Evolutionary conservation across 495 filamentous ascomycete genomes (phyloP).

Genomic region (Aspergillus affinis): DNA sequence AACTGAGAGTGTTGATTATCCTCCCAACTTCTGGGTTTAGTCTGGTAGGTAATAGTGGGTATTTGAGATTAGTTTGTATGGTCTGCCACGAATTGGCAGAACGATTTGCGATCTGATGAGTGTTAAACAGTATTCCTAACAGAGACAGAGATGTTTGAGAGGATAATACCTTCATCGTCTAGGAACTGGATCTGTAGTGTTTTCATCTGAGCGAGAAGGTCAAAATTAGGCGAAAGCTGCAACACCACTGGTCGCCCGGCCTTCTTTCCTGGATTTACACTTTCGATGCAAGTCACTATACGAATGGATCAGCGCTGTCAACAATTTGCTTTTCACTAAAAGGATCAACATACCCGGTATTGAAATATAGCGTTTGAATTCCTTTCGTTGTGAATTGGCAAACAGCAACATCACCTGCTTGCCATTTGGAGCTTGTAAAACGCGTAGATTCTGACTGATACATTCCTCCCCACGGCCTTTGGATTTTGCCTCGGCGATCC

Average conservation of each 20-base stretch:
- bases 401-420: slow-evolving; percentile 44
- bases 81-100: slow-evolving; percentile 6
- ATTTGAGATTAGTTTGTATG: background rate
- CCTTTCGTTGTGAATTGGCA: slow-evolving; percentile 45
- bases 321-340: background rate
- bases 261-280: slow-evolving; percentile 42
- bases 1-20: background rate
- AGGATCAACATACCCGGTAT: slow-evolving; percentile 31
- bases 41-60: background rate
- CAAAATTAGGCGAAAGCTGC: slow-evolving; percentile 45
- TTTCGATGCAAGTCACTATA: slow-evolving; percentile 43
- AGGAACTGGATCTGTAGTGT: slow-evolving; percentile 42
- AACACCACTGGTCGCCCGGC: slow-evolving; percentile 39
- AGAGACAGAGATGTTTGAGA: background rate
- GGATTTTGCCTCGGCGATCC: slow-evolving; percentile 48
- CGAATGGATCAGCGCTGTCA: slow-evolving; percentile 4
- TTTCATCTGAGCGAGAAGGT: slow-evolving; percentile 43
- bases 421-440: slow-evolving; percentile 38
- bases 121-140: background rate
- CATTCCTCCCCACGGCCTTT: slow-evolving; percentile 51
- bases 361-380: slow-evolving; percentile 44
- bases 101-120: background rate
- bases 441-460: slow-evolving; percentile 49
- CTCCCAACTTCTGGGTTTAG: background rate
- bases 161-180: slow-evolving; percentile 41